A percentile compares a stretch with the other conserved stretches of the same genome.
Evolutionary conservation across 2,329 filamentous ascomycete species (phyloP).

Genomic region (Aschersonia sp.): DNA sequence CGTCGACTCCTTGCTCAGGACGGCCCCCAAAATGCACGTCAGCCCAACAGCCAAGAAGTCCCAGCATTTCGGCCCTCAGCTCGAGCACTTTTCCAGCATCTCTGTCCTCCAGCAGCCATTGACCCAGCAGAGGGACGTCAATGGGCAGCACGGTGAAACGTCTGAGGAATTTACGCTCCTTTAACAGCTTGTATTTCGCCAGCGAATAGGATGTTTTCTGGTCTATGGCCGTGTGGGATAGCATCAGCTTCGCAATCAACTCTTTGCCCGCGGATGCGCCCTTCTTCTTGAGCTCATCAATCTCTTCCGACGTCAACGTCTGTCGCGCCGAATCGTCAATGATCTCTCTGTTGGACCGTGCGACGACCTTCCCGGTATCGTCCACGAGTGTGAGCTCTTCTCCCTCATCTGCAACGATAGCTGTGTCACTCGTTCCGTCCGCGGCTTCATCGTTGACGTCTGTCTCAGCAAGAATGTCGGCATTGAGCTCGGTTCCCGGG

Average conservation of each 20-base stretch:
- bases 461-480: constrained; percentile 49
- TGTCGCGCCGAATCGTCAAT: constrained; percentile 54
- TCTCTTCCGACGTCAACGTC: constrained; percentile 60
- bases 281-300: constrained; percentile 59
- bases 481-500: constrained; percentile 67
- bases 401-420: constrained; percentile 20
- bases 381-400: constrained; percentile 28
- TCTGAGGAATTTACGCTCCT: constrained; percentile 84
- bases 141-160: constrained; percentile 76
- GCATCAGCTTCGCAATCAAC: constrained; percentile 81
- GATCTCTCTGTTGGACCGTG: constrained; percentile 42
- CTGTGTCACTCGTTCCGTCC: constrained; percentile 25
- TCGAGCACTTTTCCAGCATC: constrained; percentile 74
- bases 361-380: constrained; percentile 28
- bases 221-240: constrained; percentile 77
- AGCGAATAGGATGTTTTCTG: constrained; percentile 90
- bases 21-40: constrained; percentile 57
- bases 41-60: constrained; percentile 72
- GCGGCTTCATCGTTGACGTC: constrained; percentile 17
- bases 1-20: constrained; percentile 11
- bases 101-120: constrained; percentile 67
- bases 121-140: constrained; percentile 60
- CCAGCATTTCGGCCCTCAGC: constrained; percentile 70
- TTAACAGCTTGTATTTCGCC: constrained; percentile 90
- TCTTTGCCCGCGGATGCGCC: constrained; percentile 71